Evolutionary conservation across 2,329 filamentous ascomycete species (phyloP).

Genomic region (Talaromyces sp.): DNA sequence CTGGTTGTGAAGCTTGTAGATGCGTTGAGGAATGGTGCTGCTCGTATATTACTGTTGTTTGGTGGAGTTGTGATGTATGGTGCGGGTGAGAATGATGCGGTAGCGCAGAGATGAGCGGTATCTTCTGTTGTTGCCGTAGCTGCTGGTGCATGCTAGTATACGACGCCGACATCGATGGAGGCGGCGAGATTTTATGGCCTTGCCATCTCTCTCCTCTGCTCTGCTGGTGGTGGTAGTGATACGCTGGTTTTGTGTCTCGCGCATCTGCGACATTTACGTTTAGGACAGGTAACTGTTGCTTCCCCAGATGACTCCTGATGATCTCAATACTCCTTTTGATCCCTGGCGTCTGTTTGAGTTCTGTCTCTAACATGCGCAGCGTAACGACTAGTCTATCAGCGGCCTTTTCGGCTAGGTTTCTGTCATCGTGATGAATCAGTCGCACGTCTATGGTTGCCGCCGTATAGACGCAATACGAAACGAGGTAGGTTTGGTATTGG

Average conservation of each 20-base stretch:
- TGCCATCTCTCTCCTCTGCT: background rate
- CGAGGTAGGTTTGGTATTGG: slow-evolving; percentile 22
- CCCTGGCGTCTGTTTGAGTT: slow-evolving; percentile 18
- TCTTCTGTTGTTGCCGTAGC: background rate
- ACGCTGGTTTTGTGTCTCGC: background rate
- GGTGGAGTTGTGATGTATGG: background rate
- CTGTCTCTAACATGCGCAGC: slow-evolving; percentile 20
- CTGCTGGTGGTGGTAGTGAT: background rate
- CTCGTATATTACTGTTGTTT: background rate
- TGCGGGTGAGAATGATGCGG: background rate
- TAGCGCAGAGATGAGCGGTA: background rate
- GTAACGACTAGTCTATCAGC: slow-evolving; percentile 17
- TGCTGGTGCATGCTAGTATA: background rate
- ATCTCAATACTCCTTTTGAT: slow-evolving; percentile 20
- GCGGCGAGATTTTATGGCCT: background rate
- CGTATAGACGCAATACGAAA: slow-evolving; percentile 24
- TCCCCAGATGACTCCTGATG: slow-evolving; percentile 16
- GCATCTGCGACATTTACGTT: background rate
- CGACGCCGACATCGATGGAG: background rate
- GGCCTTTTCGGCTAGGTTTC: slow-evolving; percentile 14
- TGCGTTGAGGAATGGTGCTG: background rate
- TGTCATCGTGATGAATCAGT: slow-evolving; percentile 18
- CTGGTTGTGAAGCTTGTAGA: background rate
- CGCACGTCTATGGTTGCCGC: slow-evolving; percentile 23
- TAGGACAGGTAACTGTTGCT: background rate